Base-by-base conservation (phyloP, 2,329 filamentous ascomycete genomes). In the Fusarium begoniae region DNA sequence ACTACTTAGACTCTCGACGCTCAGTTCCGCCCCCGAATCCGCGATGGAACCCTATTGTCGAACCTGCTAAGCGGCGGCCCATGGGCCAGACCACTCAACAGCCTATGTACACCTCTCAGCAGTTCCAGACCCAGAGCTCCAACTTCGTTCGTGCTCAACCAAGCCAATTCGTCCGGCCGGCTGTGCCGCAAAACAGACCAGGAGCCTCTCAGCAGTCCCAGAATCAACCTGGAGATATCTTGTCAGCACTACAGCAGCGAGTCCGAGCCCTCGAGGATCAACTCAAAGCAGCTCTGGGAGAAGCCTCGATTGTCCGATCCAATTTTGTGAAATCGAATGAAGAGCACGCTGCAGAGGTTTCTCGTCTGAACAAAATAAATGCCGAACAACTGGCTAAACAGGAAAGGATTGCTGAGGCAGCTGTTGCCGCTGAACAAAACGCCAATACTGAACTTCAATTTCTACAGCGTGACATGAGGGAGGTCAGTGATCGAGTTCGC, bases 251-350 rank as follows among this genome's bases (percentile, higher is more conserved):
- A 5, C 87, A 90, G 73, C 86, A 88, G 37, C 86, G 88, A 43
- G 81, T 91, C 40, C 82, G 83, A 13, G 83, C 85, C 4, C 83
- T 92, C 7, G 86, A 89, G 73, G 83, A 87, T 11, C 89, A 90
- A 56, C 85, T 92, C 22, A 86, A 86, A 61, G 87, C 88, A 6
- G 92, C 93, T 75, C 85, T 89, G 24, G 94, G 94, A 56, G 93
- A 95, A 80, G 90, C 91, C 35, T 88, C 92, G 57, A 94, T 95
- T 69, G 86, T 95, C n/a, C 90, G 94, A 40, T 88, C 89, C 68
- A 94, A 93, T 68, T 87, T 90, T 45, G 88, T 91, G 56, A 92
- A 90, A 76, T 84, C 87, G 0, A 85, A 86, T 22, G 88, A 89
- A 58, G 88, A 91, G 53, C 89, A 92, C 77, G 90, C 93, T 56